Percentiles rank a stretch among this genome's conserved stretches.
Conservation (phyloP, 2,329 filamentous ascomycete species). For the Xenoacremonium recifei region DNA sequence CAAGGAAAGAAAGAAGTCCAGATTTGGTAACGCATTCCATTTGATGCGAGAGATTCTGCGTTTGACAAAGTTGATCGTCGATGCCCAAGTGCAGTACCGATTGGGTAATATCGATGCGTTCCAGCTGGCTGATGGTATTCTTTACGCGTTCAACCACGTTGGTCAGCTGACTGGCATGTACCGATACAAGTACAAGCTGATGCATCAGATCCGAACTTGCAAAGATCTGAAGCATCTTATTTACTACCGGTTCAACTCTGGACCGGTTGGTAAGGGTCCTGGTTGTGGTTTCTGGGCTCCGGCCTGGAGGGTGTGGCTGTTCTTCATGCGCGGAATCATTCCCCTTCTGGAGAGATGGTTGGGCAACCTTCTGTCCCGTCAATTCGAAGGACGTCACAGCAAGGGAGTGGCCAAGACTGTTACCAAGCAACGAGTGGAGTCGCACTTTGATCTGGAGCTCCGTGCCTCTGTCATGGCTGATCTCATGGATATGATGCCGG, state of each 20-base stretch:
- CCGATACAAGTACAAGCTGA: conserved; percentile 99
- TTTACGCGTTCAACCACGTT: conserved; percentile 99
- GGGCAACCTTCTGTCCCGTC: conserved; percentile 91
- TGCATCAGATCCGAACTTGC: conserved; percentile 99
- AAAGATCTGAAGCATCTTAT: conserved; percentile 99
- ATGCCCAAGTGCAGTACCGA: conserved; percentile 96
- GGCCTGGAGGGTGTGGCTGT: conserved; percentile 97
- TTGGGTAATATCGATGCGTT: conserved; percentile 98
- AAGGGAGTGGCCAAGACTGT: conserved; percentile 99
- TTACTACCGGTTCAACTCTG: conserved; percentile 98
- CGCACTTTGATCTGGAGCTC: conserved; percentile 95
- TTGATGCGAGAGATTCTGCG: conserved; percentile 97
- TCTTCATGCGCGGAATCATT: conserved; percentile 99
- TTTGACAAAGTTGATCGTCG: conserved; percentile 94
- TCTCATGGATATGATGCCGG: conserved; percentile 99
- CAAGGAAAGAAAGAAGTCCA: conserved; percentile 98
- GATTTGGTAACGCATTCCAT: conserved; percentile 98
- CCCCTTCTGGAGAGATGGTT: conserved; percentile 96
- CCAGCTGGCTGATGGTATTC: conserved; percentile 94
- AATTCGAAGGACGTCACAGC: conserved; percentile 97
- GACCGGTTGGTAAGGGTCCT: conserved; percentile 93
- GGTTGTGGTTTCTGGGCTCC: conserved; percentile 99
- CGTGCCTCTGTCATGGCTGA: conserved; percentile 98
- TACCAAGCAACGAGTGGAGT: conserved; percentile 98
- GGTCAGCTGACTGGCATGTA: conserved; percentile 99